Base-by-base conservation (phyloP, 2,329 filamentous ascomycete species). In the Penicillium sp. region DNA sequence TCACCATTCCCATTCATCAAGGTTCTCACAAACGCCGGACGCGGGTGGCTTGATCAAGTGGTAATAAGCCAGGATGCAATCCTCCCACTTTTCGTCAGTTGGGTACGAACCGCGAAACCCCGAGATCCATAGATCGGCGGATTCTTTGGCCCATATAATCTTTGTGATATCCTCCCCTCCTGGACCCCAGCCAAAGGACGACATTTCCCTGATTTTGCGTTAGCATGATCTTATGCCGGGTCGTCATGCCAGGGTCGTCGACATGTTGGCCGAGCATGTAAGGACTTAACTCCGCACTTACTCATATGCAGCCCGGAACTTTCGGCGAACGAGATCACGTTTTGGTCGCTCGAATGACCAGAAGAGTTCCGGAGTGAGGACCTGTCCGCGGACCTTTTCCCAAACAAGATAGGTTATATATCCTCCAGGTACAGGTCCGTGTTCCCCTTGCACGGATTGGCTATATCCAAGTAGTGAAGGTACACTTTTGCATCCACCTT, bases 321-420 rank as follows among this genome's bases (percentile, higher is more conserved):
- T 47, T 24, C 35, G 44, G 35, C 37, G 35, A 40, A 47, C 15
- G 37, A 47, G 26, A 33, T 47, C 44, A 40, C 44, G 44, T 41
- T 40, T 26, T 32, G 35, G 19, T 33, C 44, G 44, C 35, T 47
- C 35, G 28, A 47, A 33, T 47, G 44, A 47, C 44, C 44, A 47
- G 44, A 47, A 41, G 2, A 47, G 1, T 5, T 40, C 37, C 26
- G 28, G 44, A 41, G 28, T 40, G 13, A 47, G 44, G 44, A 47
- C 28, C 37, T 33, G 19, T 26, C 44, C 44, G n/a, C 12, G 35
- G 44, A 47, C 44, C 35, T 47, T 41, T 40, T 41, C 26, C 44
- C 35, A 47, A 33, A 47, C 37, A 40, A 47, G 28, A 47, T 40
- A 40, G 44, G 37, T 40, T 40, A 47, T 40, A 21, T 47, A 47